Conservation (phyloP, 2,329 filamentous ascomycete species). For the Geosmithia flava region DNA sequence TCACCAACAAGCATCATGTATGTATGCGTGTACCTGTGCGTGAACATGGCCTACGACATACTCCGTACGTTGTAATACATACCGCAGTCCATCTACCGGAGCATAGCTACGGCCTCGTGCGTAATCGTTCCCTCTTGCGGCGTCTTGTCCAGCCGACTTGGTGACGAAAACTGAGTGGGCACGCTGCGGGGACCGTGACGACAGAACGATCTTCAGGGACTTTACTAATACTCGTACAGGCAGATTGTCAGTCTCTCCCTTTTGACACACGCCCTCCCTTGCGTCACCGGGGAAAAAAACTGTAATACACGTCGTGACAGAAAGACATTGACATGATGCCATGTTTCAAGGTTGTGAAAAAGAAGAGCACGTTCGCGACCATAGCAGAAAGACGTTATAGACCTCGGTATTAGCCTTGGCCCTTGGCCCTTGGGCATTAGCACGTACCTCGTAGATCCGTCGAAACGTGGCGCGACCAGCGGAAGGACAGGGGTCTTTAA, state of each 20-base stretch:
- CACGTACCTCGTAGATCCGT: background rate
- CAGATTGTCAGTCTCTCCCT: background rate
- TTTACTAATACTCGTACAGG: background rate
- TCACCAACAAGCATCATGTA: background rate
- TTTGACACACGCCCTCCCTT: background rate
- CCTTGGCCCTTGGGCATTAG: background rate
- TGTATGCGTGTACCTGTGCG: background rate
- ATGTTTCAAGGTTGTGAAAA: too few relatives aligned
- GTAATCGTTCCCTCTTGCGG: background rate
- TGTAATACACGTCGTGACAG: too few relatives aligned
- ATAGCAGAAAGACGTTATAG: too few relatives aligned
- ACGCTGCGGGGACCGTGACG: background rate
- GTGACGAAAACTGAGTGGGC: background rate
- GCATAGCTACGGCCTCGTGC: background rate
- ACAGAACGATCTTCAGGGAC: background rate
- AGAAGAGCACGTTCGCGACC: too few relatives aligned
- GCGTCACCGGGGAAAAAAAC: too few relatives aligned
- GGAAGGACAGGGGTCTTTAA: background rate
- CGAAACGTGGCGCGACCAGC: background rate
- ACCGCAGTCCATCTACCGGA: too few relatives aligned
- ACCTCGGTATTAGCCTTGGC: background rate
- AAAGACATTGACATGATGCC: too few relatives aligned
- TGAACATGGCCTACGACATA: too few relatives aligned
- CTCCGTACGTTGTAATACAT: too few relatives aligned
- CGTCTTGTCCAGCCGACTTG: background rate